phyloP scores from a whole-genome alignment of 2,329 filamentous ascomycete genomes.

The Penicillium frequentans region DNA sequence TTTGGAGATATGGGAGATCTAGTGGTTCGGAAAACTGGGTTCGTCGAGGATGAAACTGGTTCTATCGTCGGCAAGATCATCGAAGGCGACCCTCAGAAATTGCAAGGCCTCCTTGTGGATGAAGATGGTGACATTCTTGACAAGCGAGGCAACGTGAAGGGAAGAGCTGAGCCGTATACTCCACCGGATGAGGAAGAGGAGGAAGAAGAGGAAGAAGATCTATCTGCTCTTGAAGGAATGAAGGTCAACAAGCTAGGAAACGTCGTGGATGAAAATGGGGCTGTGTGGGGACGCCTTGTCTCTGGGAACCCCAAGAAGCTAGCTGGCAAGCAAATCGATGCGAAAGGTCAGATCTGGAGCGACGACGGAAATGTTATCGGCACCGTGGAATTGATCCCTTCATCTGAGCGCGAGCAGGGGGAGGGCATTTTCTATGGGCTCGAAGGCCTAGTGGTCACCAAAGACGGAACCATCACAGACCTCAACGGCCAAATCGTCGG shows the following conservation, averaged over 20 bases:
- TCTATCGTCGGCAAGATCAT: constrained; percentile 49
- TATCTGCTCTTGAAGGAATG: constrained; percentile 4
- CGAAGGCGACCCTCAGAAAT: constrained; percentile 59
- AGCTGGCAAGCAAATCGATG: constrained; percentile 56
- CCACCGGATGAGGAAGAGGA: neutral
- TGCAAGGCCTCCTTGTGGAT: constrained; percentile 58
- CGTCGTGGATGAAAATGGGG: constrained; percentile 4
- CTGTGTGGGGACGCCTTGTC: neutral
- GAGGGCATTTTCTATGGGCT: constrained; percentile 59
- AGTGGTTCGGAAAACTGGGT: neutral
- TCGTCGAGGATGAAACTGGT: neutral
- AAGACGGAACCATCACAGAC: constrained; percentile 66
- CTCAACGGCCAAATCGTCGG: constrained; percentile 66
- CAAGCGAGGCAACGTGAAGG: constrained; percentile 57
- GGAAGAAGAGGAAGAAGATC: neutral
- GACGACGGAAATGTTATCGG: constrained; percentile 52
- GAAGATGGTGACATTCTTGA: constrained; percentile 63
- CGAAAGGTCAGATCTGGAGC: constrained; percentile 63
- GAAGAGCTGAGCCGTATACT: neutral
- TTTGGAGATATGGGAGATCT: neutral
- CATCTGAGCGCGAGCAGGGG: constrained; percentile 42
- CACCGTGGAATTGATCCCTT: neutral
- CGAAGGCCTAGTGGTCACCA: constrained; percentile 56
- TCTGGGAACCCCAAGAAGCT: constrained; percentile 52
- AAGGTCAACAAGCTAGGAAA: constrained; percentile 6